phyloP scores from a whole-genome alignment of 2,329 filamentous ascomycete genomes.

The Thermothelomyces thermophilus region DNA sequence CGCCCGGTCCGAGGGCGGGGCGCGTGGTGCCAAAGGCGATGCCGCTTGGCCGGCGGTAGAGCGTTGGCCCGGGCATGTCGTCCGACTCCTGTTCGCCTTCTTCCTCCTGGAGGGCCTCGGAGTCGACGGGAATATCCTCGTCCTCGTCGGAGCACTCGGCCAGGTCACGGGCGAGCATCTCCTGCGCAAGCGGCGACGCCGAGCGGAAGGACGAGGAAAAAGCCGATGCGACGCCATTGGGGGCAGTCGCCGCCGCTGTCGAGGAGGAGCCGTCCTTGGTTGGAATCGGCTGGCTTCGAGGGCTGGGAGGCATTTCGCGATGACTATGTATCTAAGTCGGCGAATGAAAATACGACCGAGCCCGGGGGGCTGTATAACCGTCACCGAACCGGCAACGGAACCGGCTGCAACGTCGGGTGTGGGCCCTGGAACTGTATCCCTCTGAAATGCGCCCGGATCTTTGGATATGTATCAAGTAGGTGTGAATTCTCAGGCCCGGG shows the following conservation, averaged over 20 bases:
- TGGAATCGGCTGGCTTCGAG: conserved; percentile 14
- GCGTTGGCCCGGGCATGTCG: conserved; percentile 38
- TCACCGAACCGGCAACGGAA: not conserved
- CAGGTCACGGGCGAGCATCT: conserved; percentile 59
- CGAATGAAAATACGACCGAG: not conserved
- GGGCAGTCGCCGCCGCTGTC: no score
- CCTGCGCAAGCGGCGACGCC: conserved; percentile 59
- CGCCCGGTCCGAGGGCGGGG: conserved; percentile 56
- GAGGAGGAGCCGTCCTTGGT: conserved; percentile 5
- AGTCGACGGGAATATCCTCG: conserved; percentile 27
- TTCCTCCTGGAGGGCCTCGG: conserved; percentile 24
- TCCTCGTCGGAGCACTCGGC: conserved; percentile 57
- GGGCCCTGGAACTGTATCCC: no score
- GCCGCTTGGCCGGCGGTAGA: conserved; percentile 71
- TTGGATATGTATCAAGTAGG: no score
- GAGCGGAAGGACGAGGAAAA: conserved; percentile 48
- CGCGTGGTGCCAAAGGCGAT: conserved; percentile 67
- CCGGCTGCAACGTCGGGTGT: no score
- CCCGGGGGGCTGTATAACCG: not conserved
- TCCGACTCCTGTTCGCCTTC: conserved; percentile 32
- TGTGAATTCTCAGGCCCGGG: no score
- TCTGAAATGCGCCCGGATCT: no score
- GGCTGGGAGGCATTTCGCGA: conserved; percentile 13
- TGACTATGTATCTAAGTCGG: not conserved
- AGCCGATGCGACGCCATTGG: conserved; percentile 12